Base-by-base conservation (phyloP, 148 eudicot genomes). In the Agrostemma githago region DNA sequence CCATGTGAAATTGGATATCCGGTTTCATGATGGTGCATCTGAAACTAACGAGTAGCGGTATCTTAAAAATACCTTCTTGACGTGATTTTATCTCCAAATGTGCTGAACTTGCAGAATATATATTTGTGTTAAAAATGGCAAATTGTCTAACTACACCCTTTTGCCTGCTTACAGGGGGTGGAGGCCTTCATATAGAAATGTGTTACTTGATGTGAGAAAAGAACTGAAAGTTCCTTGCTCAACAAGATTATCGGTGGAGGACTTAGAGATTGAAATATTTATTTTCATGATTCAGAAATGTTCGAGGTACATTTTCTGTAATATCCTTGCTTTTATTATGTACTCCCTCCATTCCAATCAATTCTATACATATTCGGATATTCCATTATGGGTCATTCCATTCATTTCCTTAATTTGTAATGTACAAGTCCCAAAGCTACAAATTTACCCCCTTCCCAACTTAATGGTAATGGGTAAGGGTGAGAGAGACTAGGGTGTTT, bases 121-220 rank as follows among this genome's bases (percentile, higher is more conserved):
- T 6, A 48, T 62, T n/a, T 38, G 15, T 15, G 3, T 19, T 7
- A 17, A 68, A 0, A 2, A 59, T 58, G 17, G 26, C 68, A 11
- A 3, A 10, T 10, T 62, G 51, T 56, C 19, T 77, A 16, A 46
- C 44, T 68, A 14, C 57, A 42, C 16, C 21, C 80, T 48, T 70
- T 57, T 34, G 38, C 60, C 68, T 77, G 59, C 53, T 51, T 16
- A 65, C 79, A 94, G 98, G 90, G 96, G 97, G 42, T 88, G 96
- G 97, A 88, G 98, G 73, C 98, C 98, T 68, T 86, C 97, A 14
- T 94, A 94, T 79, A 89, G 97, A 82, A 81, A 81, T 74, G 96
- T 94, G 21, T 82, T 94, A 83, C 98, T 94, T 77, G 83, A 84
- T 68, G 85, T 94, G 61, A 77, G 98, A 78, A 86, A 87, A 72